Percentiles rank a stretch among this genome's conserved stretches.
Conservation (phyloP, 352 stramenopile genomes). For the Aphanomyces astaci region DNA sequence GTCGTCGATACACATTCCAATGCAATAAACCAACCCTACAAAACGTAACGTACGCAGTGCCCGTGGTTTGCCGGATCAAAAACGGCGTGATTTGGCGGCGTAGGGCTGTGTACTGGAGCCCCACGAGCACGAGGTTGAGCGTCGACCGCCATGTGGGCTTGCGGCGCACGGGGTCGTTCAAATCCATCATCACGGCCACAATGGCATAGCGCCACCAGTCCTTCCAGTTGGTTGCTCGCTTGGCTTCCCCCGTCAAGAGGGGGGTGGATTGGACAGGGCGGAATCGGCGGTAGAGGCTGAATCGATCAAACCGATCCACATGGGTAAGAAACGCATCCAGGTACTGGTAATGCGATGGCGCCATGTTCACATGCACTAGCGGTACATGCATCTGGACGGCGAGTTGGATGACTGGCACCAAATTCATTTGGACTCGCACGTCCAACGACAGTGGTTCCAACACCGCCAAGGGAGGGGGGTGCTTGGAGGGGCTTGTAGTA, state of each 20-base stretch:
- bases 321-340: slow-evolving; percentile 11
- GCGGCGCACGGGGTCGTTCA: slow-evolving; percentile 11
- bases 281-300: slow-evolving; percentile 19
- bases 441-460: slow-evolving; percentile 4
- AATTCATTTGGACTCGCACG: neutral
- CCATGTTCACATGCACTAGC: neutral
- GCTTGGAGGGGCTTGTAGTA: too few species aligned
- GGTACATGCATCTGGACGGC: neutral
- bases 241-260: neutral
- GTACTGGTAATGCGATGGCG: slow-evolving; percentile 4
- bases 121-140: slow-evolving; percentile 4
- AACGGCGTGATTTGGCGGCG: neutral
- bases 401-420: neutral
- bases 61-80: neutral
- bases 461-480: neutral
- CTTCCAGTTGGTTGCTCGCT: neutral
- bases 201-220: slow-evolving; percentile 10
- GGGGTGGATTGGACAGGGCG: neutral
- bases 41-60: neutral
- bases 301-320: slow-evolving; percentile 21
- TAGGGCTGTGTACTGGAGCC: slow-evolving; percentile 8
- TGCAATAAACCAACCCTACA: too few species aligned
- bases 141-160: neutral
- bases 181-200: slow-evolving; percentile 3
- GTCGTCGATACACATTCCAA: too few species aligned